Conservation (phyloP, 345 rosid genomes). For the Brassica nigra region DNA sequence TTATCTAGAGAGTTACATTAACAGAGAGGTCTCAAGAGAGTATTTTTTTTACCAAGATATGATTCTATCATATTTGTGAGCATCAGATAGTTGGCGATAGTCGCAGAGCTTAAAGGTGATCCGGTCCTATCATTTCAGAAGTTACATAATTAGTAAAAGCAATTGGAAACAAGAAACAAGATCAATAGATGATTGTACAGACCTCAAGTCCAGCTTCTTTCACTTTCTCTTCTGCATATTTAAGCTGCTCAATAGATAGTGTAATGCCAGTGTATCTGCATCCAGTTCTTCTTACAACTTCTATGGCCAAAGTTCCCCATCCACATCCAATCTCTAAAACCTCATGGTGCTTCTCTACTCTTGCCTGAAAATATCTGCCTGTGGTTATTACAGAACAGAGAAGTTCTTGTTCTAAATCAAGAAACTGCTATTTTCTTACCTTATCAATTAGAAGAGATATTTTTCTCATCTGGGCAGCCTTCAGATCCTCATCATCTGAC, state of each 20-base stretch:
- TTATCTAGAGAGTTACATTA: not conserved
- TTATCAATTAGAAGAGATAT: conserved; percentile 68
- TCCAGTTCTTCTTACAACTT: conserved; percentile 81
- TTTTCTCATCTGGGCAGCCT: conserved; percentile 76
- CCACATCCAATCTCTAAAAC: conserved; percentile 92
- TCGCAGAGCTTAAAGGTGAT: conserved; percentile 72
- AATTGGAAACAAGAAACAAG: not conserved
- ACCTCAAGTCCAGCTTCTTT: conserved; percentile 90
- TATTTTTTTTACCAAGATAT: conserved; percentile 63
- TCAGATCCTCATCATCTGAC: conserved; percentile 70
- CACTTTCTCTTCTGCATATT: conserved; percentile 66
- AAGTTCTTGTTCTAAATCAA: not conserved
- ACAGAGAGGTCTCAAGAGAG: not conserved
- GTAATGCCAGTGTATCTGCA: conserved; percentile 90
- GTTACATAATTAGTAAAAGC: not conserved
- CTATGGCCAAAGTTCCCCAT: conserved; percentile 91
- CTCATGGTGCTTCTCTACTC: conserved; percentile 59
- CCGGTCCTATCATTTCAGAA: conserved; percentile 48
- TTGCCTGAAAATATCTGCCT: conserved; percentile 45
- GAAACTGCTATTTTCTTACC: conserved; percentile 39
- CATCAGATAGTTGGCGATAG: conserved; percentile 66
- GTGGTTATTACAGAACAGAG: conserved; percentile 3
- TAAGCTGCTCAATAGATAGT: conserved; percentile 73
- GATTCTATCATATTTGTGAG: conserved; percentile 70
- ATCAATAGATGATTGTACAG: conserved; percentile 23